Base-by-base conservation (phyloP, 1,284 basidiomycete species). In the Porogramme epimiltina region DNA sequence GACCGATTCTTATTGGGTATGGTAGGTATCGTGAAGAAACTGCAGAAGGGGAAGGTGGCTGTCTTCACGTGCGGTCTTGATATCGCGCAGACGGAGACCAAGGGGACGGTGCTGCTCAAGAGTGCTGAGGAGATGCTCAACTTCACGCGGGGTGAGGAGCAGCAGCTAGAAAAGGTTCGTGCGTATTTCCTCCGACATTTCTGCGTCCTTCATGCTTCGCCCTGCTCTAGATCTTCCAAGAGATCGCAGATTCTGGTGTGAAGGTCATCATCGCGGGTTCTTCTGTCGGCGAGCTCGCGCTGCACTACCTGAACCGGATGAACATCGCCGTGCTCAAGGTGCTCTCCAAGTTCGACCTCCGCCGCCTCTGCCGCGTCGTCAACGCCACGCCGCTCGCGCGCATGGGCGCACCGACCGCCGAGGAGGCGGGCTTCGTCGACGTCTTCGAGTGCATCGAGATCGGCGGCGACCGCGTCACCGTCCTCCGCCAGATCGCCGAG, bases 401-500 rank as follows among this genome's bases (percentile, higher is more conserved):
- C 41, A 81, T 99, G 53, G 97, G 97, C 51, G 93, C 95, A 0
- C 96, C 97, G 2, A 96, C 93, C 18, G 84, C 95, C 0, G 97
- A 99, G 71, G 97, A 99, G 75, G 94, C 93, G 5, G 97, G 97
- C 33, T 89, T 81, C 66, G 85, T 98, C 59, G 96, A 99, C 68
- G 80, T 97, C 22, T 91, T 98, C 66, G 95, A 99, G 78, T 93
- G 91, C 31, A 87, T 89, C 55, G 97, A 99, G 72, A 91, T 99
- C 62, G 97, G 97, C 41, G 97, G 97, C 5, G 97, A 99, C 74
- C 88, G 96, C 45, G 97, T 98, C 33, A 98, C 95, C 1, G 95
- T 99, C 0, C 85, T 99, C 61, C 82, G 96, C 39, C 97, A 99
- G 70, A 82, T 91, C n/a, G 63, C 70, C 4, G 74, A 74, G 16